Conservation (phyloP, 2,329 filamentous ascomycete species). For the Ceratocystiopsis brevicomis region DNA sequence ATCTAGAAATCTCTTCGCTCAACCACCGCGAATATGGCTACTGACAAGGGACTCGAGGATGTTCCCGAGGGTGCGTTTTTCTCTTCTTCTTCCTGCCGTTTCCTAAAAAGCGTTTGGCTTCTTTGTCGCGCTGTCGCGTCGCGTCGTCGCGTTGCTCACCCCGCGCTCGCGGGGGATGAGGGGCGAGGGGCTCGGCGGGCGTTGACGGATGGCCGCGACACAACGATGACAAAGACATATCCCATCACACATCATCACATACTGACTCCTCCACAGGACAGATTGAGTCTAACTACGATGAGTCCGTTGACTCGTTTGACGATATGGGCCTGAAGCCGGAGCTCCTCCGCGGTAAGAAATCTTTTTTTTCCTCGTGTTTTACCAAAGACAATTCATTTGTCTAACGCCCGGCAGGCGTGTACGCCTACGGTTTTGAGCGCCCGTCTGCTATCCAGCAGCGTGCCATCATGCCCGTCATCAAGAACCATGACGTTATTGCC, state of each 20-base stretch:
- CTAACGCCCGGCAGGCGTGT: conserved; percentile 46
- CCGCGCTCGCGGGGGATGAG: too few species aligned
- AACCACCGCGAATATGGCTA: conserved; percentile 85
- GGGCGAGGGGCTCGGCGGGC: too few species aligned
- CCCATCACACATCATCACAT: too few species aligned
- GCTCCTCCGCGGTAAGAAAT: conserved; percentile 78
- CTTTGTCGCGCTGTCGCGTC: too few species aligned
- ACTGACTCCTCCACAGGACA: conserved; percentile 42
- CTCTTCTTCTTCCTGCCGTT: not conserved
- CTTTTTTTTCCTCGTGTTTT: too few species aligned
- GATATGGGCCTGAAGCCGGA: conserved; percentile 93
- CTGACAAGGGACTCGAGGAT: conserved; percentile 95
- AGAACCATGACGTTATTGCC: conserved; percentile 98
- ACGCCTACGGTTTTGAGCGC: conserved; percentile 99
- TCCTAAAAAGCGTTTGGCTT: too few species aligned
- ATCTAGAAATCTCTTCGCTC: conserved; percentile 34
- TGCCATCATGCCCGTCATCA: conserved; percentile 99
- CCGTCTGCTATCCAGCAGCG: conserved; percentile 99
- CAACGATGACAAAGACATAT: too few species aligned
- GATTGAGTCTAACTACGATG: conserved; percentile 99
- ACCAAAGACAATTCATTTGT: too few species aligned
- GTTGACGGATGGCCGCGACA: too few species aligned
- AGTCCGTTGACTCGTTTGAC: conserved; percentile 98
- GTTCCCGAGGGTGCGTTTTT: conserved; percentile 70
- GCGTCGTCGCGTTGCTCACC: too few species aligned